These are phyloP conservation scores for Suhomyces sp. DNA, from an alignment of 805 yeast species.

Conservation along the genomic window DNA sequence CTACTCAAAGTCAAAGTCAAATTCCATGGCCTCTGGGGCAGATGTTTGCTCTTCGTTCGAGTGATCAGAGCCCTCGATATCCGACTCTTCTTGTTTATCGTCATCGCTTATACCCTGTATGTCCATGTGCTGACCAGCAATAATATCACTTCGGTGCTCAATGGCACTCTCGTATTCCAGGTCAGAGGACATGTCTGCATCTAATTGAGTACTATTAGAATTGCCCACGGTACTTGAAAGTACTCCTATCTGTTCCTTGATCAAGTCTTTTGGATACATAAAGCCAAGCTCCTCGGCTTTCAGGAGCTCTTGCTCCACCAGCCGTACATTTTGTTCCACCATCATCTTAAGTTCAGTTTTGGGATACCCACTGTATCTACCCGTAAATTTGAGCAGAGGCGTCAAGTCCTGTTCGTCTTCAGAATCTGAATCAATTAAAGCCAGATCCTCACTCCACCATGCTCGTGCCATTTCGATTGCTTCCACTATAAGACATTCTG, in stretches of 20 bases:
- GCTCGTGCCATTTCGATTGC: slow-evolving; percentile 17
- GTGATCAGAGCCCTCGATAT: background rate
- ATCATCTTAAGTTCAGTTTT: background rate
- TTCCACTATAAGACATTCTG: slow-evolving; percentile 27
- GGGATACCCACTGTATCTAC: background rate
- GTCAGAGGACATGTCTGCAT: background rate
- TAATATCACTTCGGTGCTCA: background rate
- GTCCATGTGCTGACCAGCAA: background rate
- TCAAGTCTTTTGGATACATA: slow-evolving; percentile 21
- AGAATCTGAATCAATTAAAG: background rate
- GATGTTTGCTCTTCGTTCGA: background rate
- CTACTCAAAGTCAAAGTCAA: slow-evolving; percentile 28
- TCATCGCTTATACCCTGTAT: background rate
- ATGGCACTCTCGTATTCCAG: background rate
- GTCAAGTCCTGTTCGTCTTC: background rate
- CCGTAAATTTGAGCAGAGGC: background rate
- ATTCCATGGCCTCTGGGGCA: slow-evolving; percentile 13
- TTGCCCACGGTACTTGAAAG: background rate
- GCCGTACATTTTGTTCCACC: background rate
- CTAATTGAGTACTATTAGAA: background rate
- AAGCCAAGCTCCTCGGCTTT: slow-evolving; percentile 25
- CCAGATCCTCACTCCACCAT: background rate
- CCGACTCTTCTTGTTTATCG: slow-evolving; percentile 4
- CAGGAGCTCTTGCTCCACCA: slow-evolving; percentile 3
- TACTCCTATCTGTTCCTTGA: slow-evolving; percentile 8